Evolutionary conservation across 176 grass and related monocot species (phyloP), one percentile per base, ranked within the genome.

Genomic region (Dendrocalamus sinicus): DNA sequence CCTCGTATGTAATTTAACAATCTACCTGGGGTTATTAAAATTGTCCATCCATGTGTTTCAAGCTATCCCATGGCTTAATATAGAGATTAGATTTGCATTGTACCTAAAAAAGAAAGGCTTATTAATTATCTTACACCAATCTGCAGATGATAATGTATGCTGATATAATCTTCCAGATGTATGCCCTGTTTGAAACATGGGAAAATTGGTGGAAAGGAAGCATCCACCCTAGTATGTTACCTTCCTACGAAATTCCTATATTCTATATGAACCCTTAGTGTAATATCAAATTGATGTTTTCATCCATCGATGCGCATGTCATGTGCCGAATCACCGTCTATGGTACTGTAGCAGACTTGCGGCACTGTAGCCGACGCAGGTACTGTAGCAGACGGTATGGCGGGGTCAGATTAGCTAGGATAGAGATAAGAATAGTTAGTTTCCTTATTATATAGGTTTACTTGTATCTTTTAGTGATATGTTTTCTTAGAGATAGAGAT

Each of bases 101-200:
- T 63, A 81, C 48, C 22, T 81, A 43, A 70, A 40, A 43, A 57
- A 65, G 22, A 70, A 24, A 78, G 58, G 58, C 76, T 30, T 64
- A 70, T 28, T 70, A 70, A 67, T 39, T 40, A 19, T 70, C 67
- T 32, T 30, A 22, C 55, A 28, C 41, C 69, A 22, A 59, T 46
- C 8, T 26, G 54, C 51, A 70, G 15, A 41, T 68, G 46, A 68
- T 46, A 83, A 44, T 60, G 8, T 73, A 47, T 30, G 7, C 46
- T 30, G 37, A 41, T 72, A 35, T 69, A 77, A 67, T 75, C 46
- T 40, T 76, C 30, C 6, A 71, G 82, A 52, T 76, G 20, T 51
- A 30, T 84, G 45, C 60, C 8, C 60, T 84, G 46, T 41, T 84
- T 26, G 82, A 63, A 76, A 65, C 59, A 74, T 48, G 30, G 28